Evolutionary conservation across 1,284 basidiomycete species (phyloP), one percentile per base, ranked within the genome.

Genomic region (Rhodotorula glutinis): DNA sequence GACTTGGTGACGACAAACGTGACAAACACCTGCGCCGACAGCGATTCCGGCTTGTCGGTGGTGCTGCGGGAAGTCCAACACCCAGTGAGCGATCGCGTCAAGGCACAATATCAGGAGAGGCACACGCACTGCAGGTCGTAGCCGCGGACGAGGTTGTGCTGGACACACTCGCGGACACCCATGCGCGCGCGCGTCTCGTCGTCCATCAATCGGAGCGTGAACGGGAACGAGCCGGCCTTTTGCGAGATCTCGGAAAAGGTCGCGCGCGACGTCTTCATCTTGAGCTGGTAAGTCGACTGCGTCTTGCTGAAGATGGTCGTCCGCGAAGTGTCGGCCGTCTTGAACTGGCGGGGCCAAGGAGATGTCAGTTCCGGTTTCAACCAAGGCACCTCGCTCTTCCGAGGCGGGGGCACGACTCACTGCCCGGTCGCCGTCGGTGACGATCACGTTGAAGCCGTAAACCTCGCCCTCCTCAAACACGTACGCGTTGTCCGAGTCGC

Each of bases 231-330:
- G 38, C 94, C 95, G 44, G 95, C 91, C 80, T 97, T 98, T 84
- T 94, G 95, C 81, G 95, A 90, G 76, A 98, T 91, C 81, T 98
- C 95, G 60, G 89, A 89, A 82, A 96, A 97, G 56, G 96, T 89
- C 43, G 89, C 86, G 74, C 95, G 88, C 60, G 93, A 94, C 63
- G 91, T 95, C 83, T 95, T 96, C 87, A 96, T 89, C 84, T 98
- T 98, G 77, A 98, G 85, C 79, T 94, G 90, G 82, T 98, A 98
- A 60, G 91, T 95, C 53, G 74, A 69, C 85, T 52, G 85, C 82
- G 62, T 86, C 75, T 86, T 77, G 91, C 96, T 92, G 84, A 91
- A 97, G 78, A 98, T 88, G 49, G 91, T 91, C 59, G 93, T 96
- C 78, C 90, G 86, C 49, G 90, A 86, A 75, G 54, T 60, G 69